These are phyloP conservation scores for Trichoderma koningii DNA, from an alignment of 2,329 filamentous ascomycete genomes.

Conservation along the genomic window DNA sequence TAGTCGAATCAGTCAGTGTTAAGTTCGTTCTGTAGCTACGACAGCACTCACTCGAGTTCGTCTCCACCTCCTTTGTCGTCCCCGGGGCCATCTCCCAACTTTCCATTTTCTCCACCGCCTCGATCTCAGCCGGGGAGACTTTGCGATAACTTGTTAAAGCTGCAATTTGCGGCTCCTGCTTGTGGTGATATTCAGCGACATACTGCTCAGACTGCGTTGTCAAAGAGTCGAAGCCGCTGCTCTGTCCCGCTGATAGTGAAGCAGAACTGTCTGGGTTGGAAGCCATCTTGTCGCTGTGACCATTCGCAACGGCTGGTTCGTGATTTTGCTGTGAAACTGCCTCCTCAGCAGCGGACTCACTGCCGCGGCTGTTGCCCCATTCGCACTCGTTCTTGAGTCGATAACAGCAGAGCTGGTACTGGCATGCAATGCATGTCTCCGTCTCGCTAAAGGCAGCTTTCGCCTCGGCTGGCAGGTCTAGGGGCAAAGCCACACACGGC, in stretches of 20 bases:
- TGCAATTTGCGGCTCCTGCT: neutral
- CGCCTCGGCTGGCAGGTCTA: constrained; percentile 28
- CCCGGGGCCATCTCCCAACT: constrained; percentile 51
- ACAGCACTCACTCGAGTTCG: constrained; percentile 42
- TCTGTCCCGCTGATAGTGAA: neutral
- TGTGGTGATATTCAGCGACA: neutral
- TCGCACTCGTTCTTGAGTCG: constrained; percentile 36
- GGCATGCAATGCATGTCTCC: constrained; percentile 38
- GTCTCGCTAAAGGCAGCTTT: constrained; percentile 31
- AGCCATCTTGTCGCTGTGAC: neutral
- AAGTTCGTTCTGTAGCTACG: neutral
- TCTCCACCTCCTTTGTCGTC: constrained; percentile 38
- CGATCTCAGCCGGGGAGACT: neutral
- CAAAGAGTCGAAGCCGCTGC: too few species aligned
- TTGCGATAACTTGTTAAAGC: neutral
- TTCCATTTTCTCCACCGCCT: constrained; percentile 41
- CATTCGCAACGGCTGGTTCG: neutral
- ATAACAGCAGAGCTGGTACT: constrained; percentile 36
- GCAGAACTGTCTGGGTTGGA: neutral
- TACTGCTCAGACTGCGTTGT: neutral
- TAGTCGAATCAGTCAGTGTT: constrained; percentile 29
- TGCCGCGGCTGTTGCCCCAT: constrained; percentile 27
- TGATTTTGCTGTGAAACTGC: too few species aligned
- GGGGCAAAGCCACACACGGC: constrained; percentile 36
- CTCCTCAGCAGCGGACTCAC: neutral